Conservation (phyloP, 2,329 filamentous ascomycete genomes). For the Grosmannia clavigera region DNA sequence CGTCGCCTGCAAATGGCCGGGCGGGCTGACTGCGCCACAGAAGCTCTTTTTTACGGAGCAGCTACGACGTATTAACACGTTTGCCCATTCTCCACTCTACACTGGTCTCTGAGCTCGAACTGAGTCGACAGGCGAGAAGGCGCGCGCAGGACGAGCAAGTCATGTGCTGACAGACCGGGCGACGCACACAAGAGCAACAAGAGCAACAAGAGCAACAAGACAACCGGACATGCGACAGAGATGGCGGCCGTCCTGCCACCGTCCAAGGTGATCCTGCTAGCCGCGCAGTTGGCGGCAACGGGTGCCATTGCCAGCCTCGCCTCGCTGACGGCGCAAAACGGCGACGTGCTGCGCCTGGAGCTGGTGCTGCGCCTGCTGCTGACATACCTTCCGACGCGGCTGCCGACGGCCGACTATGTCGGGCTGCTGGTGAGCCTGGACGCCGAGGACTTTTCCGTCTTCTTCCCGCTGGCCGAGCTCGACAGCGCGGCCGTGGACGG, state of each 20-base stretch:
- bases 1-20: slow-evolving; percentile 10
- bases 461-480: slow-evolving; percentile 27
- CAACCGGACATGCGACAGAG: neutral
- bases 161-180: neutral
- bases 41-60: too few relatives aligned
- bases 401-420: slow-evolving; percentile 50
- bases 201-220: neutral
- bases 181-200: neutral
- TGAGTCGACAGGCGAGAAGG: too few relatives aligned
- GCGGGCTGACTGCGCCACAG: neutral
- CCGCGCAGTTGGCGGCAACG: slow-evolving; percentile 55
- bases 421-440: slow-evolving; percentile 47
- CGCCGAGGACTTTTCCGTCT: slow-evolving; percentile 22
- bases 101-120: too few relatives aligned
- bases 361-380: slow-evolving; percentile 61
- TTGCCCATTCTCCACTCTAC: too few relatives aligned
- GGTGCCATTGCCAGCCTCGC: slow-evolving; percentile 52
- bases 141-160: too few relatives aligned
- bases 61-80: too few relatives aligned
- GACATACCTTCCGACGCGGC: slow-evolving; percentile 63
- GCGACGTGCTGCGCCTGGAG: slow-evolving; percentile 47
- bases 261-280: slow-evolving; percentile 59
- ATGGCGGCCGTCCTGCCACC: slow-evolving; percentile 32
- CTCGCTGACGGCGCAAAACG: slow-evolving; percentile 43
- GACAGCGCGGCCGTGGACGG: slow-evolving; percentile 44